Conservation (phyloP, 345 rosid genomes). For the Eutrema yunnanense region DNA sequence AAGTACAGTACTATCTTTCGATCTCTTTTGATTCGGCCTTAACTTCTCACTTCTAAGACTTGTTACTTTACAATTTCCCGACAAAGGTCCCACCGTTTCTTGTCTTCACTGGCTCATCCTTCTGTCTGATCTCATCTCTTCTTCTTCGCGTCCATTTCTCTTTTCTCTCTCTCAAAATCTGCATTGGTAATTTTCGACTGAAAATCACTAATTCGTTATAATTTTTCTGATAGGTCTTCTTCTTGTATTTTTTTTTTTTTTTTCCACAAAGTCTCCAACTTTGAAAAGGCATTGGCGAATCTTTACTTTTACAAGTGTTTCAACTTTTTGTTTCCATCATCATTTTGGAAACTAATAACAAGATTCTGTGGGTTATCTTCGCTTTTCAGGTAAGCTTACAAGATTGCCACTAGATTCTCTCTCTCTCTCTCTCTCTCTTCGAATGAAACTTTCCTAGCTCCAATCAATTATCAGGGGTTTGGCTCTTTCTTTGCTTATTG, state of each 20-base stretch:
- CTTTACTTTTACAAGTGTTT: background rate
- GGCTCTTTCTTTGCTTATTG: constrained; percentile 27
- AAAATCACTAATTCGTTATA: background rate
- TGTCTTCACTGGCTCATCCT: constrained; percentile 13
- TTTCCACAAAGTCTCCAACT: background rate
- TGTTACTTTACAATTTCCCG: constrained; percentile 8
- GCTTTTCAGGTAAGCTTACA: constrained; percentile 18
- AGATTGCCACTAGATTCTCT: constrained; percentile 1
- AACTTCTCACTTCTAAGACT: background rate
- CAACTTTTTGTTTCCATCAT: constrained; percentile 11
- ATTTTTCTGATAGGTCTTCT: background rate
- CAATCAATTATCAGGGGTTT: background rate
- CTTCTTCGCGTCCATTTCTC: background rate
- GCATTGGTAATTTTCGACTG: background rate
- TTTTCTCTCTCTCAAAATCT: background rate
- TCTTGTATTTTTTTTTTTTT: background rate
- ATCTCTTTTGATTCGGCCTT: background rate
- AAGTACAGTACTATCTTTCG: background rate
- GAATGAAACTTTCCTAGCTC: background rate
- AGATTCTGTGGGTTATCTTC: constrained; percentile 8
- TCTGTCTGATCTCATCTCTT: constrained; percentile 9
- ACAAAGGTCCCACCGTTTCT: constrained; percentile 22
- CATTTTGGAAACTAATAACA: background rate
- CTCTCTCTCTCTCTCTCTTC: background rate
- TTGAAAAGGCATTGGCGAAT: background rate